A percentile compares a stretch with the other conserved stretches of the same genome.
Conservation (phyloP, 2,329 filamentous ascomycete species). For the Aspergillus fumigatiaffinis region DNA sequence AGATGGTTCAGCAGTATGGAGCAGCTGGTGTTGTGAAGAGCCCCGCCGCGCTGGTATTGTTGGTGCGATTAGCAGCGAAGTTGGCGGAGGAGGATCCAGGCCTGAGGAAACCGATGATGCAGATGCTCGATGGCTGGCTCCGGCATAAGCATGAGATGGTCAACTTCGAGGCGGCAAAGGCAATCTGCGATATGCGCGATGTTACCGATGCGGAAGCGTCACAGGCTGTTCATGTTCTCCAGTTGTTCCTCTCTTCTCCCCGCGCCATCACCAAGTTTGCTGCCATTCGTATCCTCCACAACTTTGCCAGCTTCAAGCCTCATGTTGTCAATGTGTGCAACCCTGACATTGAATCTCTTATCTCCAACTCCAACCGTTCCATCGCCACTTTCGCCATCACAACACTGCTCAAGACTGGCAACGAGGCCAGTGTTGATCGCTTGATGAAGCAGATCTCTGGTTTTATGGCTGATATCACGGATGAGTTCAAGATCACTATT, state of each 20-base stretch:
- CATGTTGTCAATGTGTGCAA: conserved; percentile 90
- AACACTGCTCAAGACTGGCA: conserved; percentile 95
- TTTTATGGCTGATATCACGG: conserved; percentile 98
- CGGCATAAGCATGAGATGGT: conserved; percentile 99
- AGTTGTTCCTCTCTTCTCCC: conserved; percentile 94
- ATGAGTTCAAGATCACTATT: conserved; percentile 99
- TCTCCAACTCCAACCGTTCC: conserved; percentile 93
- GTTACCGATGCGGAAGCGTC: conserved; percentile 87
- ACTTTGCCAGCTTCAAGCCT: conserved; percentile 95
- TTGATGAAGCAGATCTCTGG: conserved; percentile 98
- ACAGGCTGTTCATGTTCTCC: conserved; percentile 89
- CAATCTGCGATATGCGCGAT: conserved; percentile 91
- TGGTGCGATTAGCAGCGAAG: conserved; percentile 89
- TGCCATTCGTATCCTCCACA: conserved; percentile 91
- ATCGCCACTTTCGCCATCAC: conserved; percentile 99
- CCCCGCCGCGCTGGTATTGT: conserved; percentile 84
- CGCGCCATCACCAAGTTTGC: conserved; percentile 96
- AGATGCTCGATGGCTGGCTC: conserved; percentile 92
- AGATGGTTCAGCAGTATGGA: conserved; percentile 99
- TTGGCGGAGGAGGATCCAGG: conserved; percentile 88
- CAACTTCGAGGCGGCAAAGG: conserved; percentile 98
- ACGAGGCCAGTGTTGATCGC: conserved; percentile 93
- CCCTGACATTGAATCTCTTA: conserved; percentile 92
- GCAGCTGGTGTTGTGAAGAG: conserved; percentile 90
- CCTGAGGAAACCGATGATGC: conserved; percentile 92